Percentiles rank a stretch among this genome's conserved stretches.
These are phyloP conservation scores for Candida loeiensis DNA, from an alignment of 805 yeast species.

Conservation along the genomic window DNA sequence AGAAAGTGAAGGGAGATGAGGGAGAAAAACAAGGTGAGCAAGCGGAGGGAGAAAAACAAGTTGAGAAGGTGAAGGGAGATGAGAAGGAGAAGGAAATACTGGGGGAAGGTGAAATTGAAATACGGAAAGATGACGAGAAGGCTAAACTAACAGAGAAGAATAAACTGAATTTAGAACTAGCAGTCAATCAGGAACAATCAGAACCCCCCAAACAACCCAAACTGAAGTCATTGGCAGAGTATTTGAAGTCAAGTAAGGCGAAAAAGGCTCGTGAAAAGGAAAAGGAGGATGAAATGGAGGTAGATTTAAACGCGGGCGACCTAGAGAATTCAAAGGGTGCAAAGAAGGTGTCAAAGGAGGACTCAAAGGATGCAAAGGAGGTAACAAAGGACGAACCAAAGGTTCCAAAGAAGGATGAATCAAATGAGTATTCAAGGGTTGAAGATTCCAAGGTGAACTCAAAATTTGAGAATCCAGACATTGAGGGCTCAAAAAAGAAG, in stretches of 20 bases:
- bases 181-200: too few species aligned
- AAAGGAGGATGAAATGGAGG: not conserved
- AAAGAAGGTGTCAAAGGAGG: too few species aligned
- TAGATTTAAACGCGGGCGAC: too few species aligned
- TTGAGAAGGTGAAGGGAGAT: not conserved
- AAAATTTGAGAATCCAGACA: too few species aligned
- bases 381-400: too few species aligned
- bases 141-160: not conserved
- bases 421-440: too few species aligned
- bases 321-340: too few species aligned
- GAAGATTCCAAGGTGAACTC: too few species aligned
- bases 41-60: not conserved
- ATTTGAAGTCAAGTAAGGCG: conserved; percentile 7
- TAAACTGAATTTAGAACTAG: not conserved
- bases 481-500: too few species aligned
- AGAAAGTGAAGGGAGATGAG: not conserved
- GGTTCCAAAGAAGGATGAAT: too few species aligned
- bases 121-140: not conserved
- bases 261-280: not conserved
- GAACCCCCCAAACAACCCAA: not conserved
- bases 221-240: conserved; percentile 8
- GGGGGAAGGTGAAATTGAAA: not conserved
- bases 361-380: too few species aligned
- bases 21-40: not conserved
- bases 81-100: not conserved